Base-by-base conservation (phyloP, 2,329 filamentous ascomycete genomes). In the Trichoderma polysporum region DNA sequence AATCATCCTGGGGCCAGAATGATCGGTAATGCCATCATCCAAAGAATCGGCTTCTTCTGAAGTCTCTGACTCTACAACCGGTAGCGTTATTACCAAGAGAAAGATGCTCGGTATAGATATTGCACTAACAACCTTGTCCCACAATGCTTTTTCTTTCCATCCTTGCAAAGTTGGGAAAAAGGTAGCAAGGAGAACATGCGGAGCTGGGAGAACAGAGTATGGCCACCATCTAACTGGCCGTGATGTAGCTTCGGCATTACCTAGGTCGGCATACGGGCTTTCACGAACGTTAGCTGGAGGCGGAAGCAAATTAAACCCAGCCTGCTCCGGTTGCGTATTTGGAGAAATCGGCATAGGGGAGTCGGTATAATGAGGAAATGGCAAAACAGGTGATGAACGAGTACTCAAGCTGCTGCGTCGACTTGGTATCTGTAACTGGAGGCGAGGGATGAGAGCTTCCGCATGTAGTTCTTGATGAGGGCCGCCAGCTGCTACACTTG, bases 101-200 rank as follows among this genome's bases (percentile, higher is more conserved):
- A 99, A 92, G 41, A 99, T 93, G 72, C 91, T 96, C 1, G 94
- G 92, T n/a, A 93, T 90, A 8, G 94, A 94, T 41, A 96, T 84
- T 12, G 95, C 73, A 49, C 93, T 94, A 56, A 97, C 81, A 52
- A 93, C 80, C 74, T 91, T 93, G 73, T 94, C 94, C 88, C 90
- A 93, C n/a, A 90, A 78, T n/a, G 83, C 88, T 78, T 97, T 98
- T 31, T 91, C 87, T 50, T 79, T 82, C 93, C 94, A 99, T 29
- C 86, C 89, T 70, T 89, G 90, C 33, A 99, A 79, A 0, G 94
- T 97, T 0, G 95, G 95, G 71, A 98, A 97, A 0, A 99, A 79
- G 0, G 91, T 94, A 17, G 87, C 85, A 17, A 88, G 77, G 15
- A 98, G 81, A 8, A 90, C 80, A 66, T 91, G 84, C 2, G 93